phyloP scores from a whole-genome alignment of 2,329 filamentous ascomycete species.

The Aquanectria penicillioides region DNA sequence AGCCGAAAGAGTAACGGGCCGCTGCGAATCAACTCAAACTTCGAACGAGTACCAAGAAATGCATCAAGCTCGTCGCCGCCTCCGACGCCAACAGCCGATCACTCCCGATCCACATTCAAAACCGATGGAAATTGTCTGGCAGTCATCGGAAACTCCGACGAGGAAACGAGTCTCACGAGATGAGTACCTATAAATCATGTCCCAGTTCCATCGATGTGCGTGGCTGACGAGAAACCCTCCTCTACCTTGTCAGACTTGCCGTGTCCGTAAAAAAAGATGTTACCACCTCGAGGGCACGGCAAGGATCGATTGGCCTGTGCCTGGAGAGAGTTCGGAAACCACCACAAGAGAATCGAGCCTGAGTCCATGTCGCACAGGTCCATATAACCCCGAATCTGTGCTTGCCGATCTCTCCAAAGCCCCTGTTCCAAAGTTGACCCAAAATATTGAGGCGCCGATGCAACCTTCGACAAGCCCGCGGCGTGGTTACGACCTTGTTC shows the following conservation, averaged over 20 bases:
- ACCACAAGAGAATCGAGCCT: constrained; percentile 11
- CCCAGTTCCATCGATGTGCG: not conserved
- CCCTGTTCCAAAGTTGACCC: not conserved
- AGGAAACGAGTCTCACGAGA: constrained; percentile 24
- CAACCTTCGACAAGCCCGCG: not conserved
- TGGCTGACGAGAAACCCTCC: not conserved
- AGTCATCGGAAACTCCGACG: constrained; percentile 1
- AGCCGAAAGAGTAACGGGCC: no score
- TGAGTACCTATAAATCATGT: constrained; percentile 1
- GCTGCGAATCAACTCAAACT: no score
- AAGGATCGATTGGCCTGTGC: not conserved
- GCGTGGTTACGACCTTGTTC: not conserved
- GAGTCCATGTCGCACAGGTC: not conserved
- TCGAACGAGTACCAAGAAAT: no score
- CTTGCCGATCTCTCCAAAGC: constrained; percentile 12
- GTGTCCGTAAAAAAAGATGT: constrained; percentile 23
- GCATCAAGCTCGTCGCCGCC: no score
- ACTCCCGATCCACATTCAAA: not conserved
- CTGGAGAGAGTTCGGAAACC: not conserved
- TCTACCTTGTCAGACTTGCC: constrained; percentile 23
- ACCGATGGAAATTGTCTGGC: constrained; percentile 24
- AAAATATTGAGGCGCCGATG: not conserved
- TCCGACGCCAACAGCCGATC: not conserved
- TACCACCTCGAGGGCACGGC: constrained; percentile 8
- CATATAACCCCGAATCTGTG: constrained; percentile 24